A percentile compares a stretch with the other conserved stretches of the same genome.
These are phyloP conservation scores for Camellia granthamiana DNA, from an alignment of 148 eudicot genomes.

Conservation along the genomic window DNA sequence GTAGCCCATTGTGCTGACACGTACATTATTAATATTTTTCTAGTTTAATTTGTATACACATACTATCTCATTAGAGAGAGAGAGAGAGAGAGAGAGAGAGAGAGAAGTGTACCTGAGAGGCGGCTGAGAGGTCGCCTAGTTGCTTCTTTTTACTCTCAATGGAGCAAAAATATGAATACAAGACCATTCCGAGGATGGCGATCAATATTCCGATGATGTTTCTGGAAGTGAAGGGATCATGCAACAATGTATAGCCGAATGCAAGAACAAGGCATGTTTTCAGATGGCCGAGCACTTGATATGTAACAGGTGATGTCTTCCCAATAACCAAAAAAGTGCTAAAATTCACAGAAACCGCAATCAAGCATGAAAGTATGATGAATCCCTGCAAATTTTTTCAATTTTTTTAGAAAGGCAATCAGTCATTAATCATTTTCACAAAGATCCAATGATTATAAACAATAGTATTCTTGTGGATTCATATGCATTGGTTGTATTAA, in stretches of 20 bases:
- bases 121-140: constrained; percentile 32
- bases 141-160: constrained; percentile 64
- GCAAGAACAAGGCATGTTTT: constrained; percentile 91
- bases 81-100: no score
- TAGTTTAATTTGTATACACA: no score
- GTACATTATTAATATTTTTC: neutral
- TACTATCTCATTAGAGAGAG: no score
- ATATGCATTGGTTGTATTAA: no score
- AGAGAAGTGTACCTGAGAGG: constrained; percentile 43
- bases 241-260: constrained; percentile 80
- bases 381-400: constrained; percentile 47
- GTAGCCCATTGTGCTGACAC: no score
- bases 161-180: constrained; percentile 83
- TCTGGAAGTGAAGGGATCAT: constrained; percentile 79
- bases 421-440: no score
- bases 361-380: constrained; percentile 75
- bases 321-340: constrained; percentile 95
- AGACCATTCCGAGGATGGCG: constrained; percentile 82
- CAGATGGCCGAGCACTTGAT: constrained; percentile 87
- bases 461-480: no score
- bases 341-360: constrained; percentile 87
- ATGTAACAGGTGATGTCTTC: constrained; percentile 95
- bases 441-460: no score
- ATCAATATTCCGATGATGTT: constrained; percentile 73
- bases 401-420: no score